Evolutionary conservation across 768 basidiomycete species (phyloP).

Genomic region (Rhodotorula toruloides): DNA sequence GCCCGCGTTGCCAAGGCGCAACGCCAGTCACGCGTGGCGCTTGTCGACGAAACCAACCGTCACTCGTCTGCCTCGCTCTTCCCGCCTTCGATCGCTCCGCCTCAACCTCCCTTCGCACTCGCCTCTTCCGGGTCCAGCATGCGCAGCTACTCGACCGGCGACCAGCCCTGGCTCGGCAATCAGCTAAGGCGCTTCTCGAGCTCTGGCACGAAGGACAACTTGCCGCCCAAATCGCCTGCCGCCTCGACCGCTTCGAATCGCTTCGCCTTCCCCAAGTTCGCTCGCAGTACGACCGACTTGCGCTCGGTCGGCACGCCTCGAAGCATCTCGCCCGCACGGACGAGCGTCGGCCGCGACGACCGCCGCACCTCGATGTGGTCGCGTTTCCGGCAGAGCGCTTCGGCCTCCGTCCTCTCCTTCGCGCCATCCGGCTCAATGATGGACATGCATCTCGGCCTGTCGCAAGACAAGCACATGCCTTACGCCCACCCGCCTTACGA

Average conservation of each 20-base stretch:
- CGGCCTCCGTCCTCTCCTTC: slow-evolving; percentile 35
- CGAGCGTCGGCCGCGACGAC: slow-evolving; percentile 21
- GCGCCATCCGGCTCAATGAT: slow-evolving; percentile 41
- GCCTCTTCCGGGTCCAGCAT: slow-evolving; percentile 23
- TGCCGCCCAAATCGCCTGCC: slow-evolving; percentile 15
- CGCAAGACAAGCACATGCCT: slow-evolving; percentile 38
- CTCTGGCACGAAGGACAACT: slow-evolving; percentile 13
- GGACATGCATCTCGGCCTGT: slow-evolving; percentile 43
- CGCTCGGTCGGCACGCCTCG: slow-evolving; percentile 24
- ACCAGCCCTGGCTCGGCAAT: slow-evolving; percentile 37
- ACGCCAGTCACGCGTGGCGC: not conserved
- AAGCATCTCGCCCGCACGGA: slow-evolving; percentile 30
- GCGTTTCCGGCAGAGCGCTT: slow-evolving; percentile 32
- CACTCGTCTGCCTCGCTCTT: slow-evolving; percentile 3
- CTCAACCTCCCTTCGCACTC: slow-evolving; percentile 8
- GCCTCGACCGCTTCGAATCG: not conserved
- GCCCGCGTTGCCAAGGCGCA: slow-evolving; percentile 19
- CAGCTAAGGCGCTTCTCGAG: slow-evolving; percentile 23
- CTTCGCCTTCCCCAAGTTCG: slow-evolving; percentile 28
- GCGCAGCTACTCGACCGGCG: slow-evolving; percentile 29
- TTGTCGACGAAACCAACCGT: slow-evolving; percentile 13
- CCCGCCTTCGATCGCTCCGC: slow-evolving; percentile 3
- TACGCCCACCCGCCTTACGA: slow-evolving; percentile 10
- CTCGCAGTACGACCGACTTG: slow-evolving; percentile 35
- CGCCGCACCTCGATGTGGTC: slow-evolving; percentile 23